Percentiles rank a stretch among this genome's conserved stretches.
Evolutionary conservation across 2,329 filamentous ascomycete genomes (phyloP).

Genomic region (Colletotrichum nymphaeae): DNA sequence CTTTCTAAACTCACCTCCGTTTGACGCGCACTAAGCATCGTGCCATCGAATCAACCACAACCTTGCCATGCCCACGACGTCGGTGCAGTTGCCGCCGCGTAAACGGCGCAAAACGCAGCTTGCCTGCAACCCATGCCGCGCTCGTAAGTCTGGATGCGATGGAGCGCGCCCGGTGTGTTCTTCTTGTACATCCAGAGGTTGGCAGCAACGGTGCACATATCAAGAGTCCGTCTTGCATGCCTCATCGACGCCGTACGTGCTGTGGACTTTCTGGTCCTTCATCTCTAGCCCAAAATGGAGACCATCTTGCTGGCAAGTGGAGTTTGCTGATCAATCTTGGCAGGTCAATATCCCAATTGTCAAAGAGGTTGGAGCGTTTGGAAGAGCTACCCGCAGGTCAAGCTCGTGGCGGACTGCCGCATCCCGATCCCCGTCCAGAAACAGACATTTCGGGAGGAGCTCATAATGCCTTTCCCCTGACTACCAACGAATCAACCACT

Average conservation of each 20-base stretch:
- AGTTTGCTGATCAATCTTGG: neutral
- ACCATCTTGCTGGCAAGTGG: neutral
- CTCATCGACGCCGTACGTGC: conserved; percentile 3
- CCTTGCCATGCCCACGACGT: neutral
- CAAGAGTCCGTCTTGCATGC: conserved; percentile 11
- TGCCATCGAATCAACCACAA: neutral
- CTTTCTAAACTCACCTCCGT: neutral
- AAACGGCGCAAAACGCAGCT: conserved; percentile 20
- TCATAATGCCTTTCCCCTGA: too few species aligned
- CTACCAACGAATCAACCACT: neutral
- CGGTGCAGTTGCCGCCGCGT: conserved; percentile 6
- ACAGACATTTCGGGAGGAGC: too few species aligned
- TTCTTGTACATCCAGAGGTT: neutral
- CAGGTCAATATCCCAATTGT: neutral
- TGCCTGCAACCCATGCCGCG: conserved; percentile 8
- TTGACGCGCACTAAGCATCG: neutral
- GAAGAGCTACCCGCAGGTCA: neutral
- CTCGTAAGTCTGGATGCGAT: conserved; percentile 27
- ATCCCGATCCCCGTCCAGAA: neutral
- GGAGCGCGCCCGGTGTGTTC: conserved; percentile 10
- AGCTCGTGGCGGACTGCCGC: too few species aligned
- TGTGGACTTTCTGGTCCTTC: fast-evolving
- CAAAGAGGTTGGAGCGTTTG: neutral
- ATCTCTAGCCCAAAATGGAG: neutral
- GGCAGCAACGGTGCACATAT: conserved; percentile 12